These are phyloP conservation scores for Camelina hispida DNA, from an alignment of 345 rosid genomes.

Conservation along the genomic window DNA sequence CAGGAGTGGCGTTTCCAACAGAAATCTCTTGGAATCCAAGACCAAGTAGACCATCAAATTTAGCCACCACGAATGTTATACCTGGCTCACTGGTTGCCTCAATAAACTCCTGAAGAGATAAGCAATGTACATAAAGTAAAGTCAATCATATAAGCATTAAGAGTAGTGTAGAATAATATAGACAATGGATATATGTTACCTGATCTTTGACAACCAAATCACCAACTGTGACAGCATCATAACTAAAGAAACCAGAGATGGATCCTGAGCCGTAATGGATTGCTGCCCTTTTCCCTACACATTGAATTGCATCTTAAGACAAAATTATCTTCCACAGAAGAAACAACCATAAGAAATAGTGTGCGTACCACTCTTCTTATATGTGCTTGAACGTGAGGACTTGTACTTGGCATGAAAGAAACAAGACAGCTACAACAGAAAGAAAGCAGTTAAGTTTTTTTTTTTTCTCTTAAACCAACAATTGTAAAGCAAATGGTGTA, in stretches of 20 bases:
- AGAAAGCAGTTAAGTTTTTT: background rate
- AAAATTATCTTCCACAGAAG: background rate
- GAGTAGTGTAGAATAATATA: background rate
- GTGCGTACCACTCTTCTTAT: slow-evolving; percentile 68
- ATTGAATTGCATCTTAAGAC: background rate
- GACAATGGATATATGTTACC: too few species aligned
- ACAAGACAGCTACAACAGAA: slow-evolving; percentile 37
- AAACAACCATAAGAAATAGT: background rate
- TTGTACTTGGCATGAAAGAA: slow-evolving; percentile 76
- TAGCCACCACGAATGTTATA: slow-evolving; percentile 75
- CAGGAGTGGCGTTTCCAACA: slow-evolving; percentile 75
- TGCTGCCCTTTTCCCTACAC: slow-evolving; percentile 64
- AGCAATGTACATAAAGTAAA: background rate
- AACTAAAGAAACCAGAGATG: slow-evolving; percentile 81
- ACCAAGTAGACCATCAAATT: slow-evolving; percentile 93
- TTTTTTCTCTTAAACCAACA: background rate
- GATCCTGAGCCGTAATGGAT: slow-evolving; percentile 94
- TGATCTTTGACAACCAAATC: slow-evolving; percentile 76
- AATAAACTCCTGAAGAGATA: slow-evolving; percentile 68
- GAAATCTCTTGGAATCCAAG: slow-evolving; percentile 93
- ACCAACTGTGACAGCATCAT: slow-evolving; percentile 80
- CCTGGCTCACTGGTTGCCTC: slow-evolving; percentile 91
- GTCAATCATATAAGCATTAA: background rate
- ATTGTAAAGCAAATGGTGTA: slow-evolving; percentile 13
- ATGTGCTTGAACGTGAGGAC: slow-evolving; percentile 71